Evolutionary conservation across 176 grass and related monocot genomes (phyloP).

Genomic region (Pontederia crassipes): DNA sequence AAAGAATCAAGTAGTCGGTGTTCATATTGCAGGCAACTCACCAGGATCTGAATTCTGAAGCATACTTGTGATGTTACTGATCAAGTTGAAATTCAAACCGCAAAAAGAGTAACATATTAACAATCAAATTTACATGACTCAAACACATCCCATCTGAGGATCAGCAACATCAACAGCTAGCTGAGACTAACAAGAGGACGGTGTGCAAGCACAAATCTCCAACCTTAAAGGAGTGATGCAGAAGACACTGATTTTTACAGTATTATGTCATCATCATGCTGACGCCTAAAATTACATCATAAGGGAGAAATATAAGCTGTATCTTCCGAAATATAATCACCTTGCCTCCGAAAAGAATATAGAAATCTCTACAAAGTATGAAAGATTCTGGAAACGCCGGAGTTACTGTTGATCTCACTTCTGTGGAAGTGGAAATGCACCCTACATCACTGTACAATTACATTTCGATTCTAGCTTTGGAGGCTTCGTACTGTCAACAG

Average conservation of each 20-base stretch:
- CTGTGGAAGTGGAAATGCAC: not conserved
- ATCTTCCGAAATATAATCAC: not conserved
- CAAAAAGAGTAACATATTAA: not conserved
- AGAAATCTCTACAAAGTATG: not conserved
- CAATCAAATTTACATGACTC: not conserved
- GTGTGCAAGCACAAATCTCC: not conserved
- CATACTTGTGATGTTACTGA: too few species aligned
- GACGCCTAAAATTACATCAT: not conserved
- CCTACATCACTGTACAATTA: slow-evolving; percentile 6
- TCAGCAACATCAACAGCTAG: not conserved
- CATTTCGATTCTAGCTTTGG: slow-evolving; percentile 3
- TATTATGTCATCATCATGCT: not conserved
- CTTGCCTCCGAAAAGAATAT: not conserved
- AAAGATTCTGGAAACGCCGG: not conserved
- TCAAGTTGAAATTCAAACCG: too few species aligned
- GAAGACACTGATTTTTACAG: not conserved
- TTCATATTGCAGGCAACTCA: too few species aligned
- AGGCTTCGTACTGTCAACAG: not conserved
- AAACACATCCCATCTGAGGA: not conserved
- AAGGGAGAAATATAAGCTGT: not conserved
- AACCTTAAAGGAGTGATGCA: not conserved
- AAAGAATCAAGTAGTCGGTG: too few species aligned
- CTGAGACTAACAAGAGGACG: not conserved
- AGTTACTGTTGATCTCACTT: not conserved
- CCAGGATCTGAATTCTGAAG: too few species aligned